These are phyloP conservation scores for Arabidopsis suecica DNA, from an alignment of 345 rosid genomes.

Conservation along the genomic window DNA sequence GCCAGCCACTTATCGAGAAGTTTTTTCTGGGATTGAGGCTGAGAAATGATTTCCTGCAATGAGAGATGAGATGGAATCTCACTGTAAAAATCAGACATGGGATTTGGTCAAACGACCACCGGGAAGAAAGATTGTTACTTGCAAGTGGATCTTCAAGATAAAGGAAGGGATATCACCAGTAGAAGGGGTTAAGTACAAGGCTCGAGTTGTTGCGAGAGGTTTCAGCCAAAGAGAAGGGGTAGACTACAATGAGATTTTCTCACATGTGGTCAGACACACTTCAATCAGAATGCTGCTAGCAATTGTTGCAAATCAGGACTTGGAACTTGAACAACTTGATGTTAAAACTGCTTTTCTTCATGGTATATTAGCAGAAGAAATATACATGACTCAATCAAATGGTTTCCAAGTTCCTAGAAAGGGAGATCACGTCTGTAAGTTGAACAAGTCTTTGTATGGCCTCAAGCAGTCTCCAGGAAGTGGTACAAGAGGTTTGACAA, in stretches of 20 bases:
- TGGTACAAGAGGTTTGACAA: neutral
- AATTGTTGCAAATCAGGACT: neutral
- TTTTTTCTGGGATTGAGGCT: too few relatives aligned
- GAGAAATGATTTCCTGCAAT: too few relatives aligned
- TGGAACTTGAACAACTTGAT: neutral
- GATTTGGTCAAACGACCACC: too few relatives aligned
- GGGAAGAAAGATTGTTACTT: too few relatives aligned
- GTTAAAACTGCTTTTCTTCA: neutral
- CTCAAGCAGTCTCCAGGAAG: neutral
- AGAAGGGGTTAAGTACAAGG: neutral
- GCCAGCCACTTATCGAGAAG: too few relatives aligned
- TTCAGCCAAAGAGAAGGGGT: neutral
- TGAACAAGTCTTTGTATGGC: neutral
- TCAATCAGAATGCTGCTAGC: neutral
- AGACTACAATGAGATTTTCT: constrained; percentile 5
- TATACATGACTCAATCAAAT: neutral
- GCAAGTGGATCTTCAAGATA: too few relatives aligned
- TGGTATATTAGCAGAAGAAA: neutral
- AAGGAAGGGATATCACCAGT: too few relatives aligned
- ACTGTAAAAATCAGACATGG: too few relatives aligned
- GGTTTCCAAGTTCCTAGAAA: neutral
- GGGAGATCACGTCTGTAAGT: neutral
- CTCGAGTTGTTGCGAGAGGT: neutral
- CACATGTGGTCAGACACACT: neutral
- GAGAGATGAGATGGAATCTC: too few relatives aligned